Conservation (phyloP, 2,329 filamentous ascomycete genomes). For the Corynespora cassiicola region DNA sequence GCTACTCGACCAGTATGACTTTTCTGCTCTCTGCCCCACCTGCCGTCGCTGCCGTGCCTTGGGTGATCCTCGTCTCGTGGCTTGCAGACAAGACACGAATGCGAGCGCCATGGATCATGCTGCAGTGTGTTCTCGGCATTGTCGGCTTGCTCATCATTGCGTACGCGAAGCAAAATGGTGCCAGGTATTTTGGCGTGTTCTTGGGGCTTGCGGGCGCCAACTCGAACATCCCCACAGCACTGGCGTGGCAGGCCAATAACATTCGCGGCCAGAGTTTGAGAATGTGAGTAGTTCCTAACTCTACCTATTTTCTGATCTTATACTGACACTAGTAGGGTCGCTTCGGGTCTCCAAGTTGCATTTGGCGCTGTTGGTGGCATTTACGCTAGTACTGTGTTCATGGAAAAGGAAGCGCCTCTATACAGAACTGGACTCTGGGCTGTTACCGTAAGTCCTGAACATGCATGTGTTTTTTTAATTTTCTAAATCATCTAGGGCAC, state of each 20-base stretch:
- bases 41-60: conserved; percentile 27
- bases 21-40: conserved; percentile 33
- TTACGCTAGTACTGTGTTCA: conserved; percentile 36
- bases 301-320: not conserved
- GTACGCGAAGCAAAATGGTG: conserved; percentile 42
- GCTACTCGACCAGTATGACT: conserved; percentile 23
- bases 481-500: conserved; percentile 10
- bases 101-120: conserved; percentile 26
- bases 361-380: conserved; percentile 41
- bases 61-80: conserved; percentile 27
- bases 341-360: conserved; percentile 34
- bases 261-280: conserved; percentile 18
- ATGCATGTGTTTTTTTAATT: not conserved
- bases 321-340: conserved; percentile 23
- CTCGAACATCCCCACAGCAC: conserved; percentile 60
- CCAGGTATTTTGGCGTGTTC: conserved; percentile 58
- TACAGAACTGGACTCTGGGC: conserved; percentile 35
- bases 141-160: conserved; percentile 57
- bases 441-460: conserved; percentile 8
- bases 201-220: conserved; percentile 54
- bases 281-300: conserved; percentile 15
- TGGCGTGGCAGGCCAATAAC: conserved; percentile 63
- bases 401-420: conserved; percentile 31
- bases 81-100: conserved; percentile 23
- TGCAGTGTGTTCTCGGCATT: conserved; percentile 45